Conservation (phyloP, 345 rosid species). For the Microcos paniculata region DNA sequence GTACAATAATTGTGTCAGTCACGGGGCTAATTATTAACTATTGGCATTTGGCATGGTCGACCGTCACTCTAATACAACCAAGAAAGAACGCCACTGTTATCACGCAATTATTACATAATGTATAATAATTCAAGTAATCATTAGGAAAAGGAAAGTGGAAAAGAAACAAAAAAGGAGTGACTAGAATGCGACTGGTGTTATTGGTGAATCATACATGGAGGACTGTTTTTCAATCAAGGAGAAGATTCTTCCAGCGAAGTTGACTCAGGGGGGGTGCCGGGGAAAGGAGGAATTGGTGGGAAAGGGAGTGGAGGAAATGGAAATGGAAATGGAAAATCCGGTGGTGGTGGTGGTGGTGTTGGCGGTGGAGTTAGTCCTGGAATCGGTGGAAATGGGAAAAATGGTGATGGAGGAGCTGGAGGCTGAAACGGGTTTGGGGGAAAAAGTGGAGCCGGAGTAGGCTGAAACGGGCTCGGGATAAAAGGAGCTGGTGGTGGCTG, state of each 20-base stretch:
- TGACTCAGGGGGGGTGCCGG: conserved; percentile 44
- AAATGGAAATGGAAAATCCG: conserved; percentile 35
- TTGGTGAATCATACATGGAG: conserved; percentile 13
- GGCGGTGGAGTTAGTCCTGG: conserved; percentile 36
- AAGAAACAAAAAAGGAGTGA: not conserved
- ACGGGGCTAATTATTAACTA: not conserved
- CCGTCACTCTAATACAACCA: not conserved
- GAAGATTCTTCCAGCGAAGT: conserved; percentile 27
- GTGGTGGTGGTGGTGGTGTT: conserved; percentile 42
- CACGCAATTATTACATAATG: not conserved
- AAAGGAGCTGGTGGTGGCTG: conserved; percentile 31
- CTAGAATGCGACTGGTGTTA: not conserved
- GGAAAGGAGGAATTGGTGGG: conserved; percentile 37
- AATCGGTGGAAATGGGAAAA: conserved; percentile 22
- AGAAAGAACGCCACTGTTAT: not conserved
- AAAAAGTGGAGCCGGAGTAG: conserved; percentile 18
- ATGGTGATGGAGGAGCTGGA: conserved; percentile 26
- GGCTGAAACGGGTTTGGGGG: conserved; percentile 11
- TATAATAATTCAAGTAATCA: not conserved
- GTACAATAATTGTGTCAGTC: conserved; percentile 7
- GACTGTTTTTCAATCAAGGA: conserved; percentile 20
- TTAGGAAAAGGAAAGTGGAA: not conserved
- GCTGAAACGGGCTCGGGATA: not conserved
- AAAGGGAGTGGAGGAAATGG: conserved; percentile 38
- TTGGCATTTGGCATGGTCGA: too few species aligned